Evolutionary conservation across 805 yeast genomes (phyloP), one percentile per base, ranked within the genome.

Genomic region (Saccharomycopsis fermentans): DNA sequence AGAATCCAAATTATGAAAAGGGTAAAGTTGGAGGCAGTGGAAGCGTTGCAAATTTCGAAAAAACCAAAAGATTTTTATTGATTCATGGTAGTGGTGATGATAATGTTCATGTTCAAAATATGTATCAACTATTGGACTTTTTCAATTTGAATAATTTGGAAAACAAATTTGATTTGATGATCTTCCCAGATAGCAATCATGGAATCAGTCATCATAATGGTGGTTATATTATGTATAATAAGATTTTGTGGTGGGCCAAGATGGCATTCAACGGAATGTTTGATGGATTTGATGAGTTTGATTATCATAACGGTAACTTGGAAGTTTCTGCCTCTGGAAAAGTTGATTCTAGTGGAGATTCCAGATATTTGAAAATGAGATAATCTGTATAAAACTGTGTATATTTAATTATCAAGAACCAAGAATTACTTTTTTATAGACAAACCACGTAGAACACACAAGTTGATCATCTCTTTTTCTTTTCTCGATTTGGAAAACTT

Each of bases 11-110:
- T 2, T 84, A 84, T 65, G 60, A 68, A 2, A 73, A 70, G 4
- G 70, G 79, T 3, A 73, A 86, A 1, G 71, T 81, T 34, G 70
- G 79, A 37, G 70, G 79, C 36, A 64, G 74, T 32, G 69, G 71
- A 4, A 63, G 65, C 1, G 54, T 57, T 37, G 50, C 36, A 5
- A 66, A 63, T 19, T 83, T 87, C 63, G 71, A 74, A 43, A 66
- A 71, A 1, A 77, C 83, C 6, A 71, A 77, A 48, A 71, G 87
- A 63, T 85, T 87, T 64, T 72, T 86, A 58, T 63, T 87, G n/a
- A 81, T 85, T 73, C 94, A 87, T 67, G 96, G 96, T 1, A 82
- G 90, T 2, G 91, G 86, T 5, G 96, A 87, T 70, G 95, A 87
- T 65, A 87, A 87, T 67, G 95, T 87, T 17, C 95, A 87, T 70